Base-by-base conservation (phyloP, 2,329 filamentous ascomycete genomes). In the Ophiostoma perfectum region DNA sequence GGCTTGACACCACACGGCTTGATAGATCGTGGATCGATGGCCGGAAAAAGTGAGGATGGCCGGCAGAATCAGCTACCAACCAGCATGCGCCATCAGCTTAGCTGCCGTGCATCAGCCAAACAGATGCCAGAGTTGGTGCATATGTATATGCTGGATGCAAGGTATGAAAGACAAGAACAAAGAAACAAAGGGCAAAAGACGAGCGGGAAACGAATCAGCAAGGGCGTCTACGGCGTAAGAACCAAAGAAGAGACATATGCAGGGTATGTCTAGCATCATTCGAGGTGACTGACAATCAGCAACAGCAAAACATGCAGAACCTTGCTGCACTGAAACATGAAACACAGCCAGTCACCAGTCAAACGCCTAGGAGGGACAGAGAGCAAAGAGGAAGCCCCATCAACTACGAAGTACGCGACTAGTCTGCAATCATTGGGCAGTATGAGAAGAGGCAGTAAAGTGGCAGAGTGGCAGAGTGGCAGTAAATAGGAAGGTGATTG, bases 241-340 rank as follows among this genome's bases (percentile, higher is more conserved):
- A 27, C 27, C 27, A 27, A 55, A 27, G n/a, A 55, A 55, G 27
- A 44, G 42, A 14, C 45, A 55, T n/a, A 55, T 27, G 49, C 49
- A 55, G 49, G n/a, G 49, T 55, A 27, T 55, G 18, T 36, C 49
- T 55, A 27, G 16, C 49, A 55, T 55, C 45, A 47, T 12, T 47
- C 18, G 42, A 52, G 9, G 5, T 55, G 8, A 55, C n/a, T 55
- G 49, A 27, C 49, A 55, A 55, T 55, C 49, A 55, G 49, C 49
- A 55, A 27, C 49, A 18, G 49, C 27, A 27, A 36, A 55, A 55
- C 49, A 55, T 47, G n/a, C 49, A 55, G 49, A 55, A 55, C 49
- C 49, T 55, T 55, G 49, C 49, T 55, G 49, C 49, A 55, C n/a
- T 36, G 49, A 36, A 55, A 55, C 49, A 55, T 52, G 47, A n/a